Conservation (phyloP, 345 rosid genomes). For the Gossypium longicalyx region DNA sequence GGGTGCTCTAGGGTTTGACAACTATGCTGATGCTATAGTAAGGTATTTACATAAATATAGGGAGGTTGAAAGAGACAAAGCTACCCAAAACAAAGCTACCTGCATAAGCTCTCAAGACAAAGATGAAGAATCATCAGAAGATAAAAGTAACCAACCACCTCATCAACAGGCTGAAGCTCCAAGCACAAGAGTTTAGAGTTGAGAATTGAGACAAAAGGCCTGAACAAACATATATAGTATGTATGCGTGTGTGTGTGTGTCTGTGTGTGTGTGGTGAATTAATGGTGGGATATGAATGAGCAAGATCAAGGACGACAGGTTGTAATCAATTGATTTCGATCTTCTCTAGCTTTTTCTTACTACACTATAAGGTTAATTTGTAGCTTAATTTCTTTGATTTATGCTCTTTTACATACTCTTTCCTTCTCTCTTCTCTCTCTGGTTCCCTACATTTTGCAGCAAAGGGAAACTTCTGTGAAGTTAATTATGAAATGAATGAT, state of each 20-base stretch:
- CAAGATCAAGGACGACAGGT: background rate
- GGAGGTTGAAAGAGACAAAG: slow-evolving; percentile 54
- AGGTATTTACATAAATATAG: slow-evolving; percentile 61
- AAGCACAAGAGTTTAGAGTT: background rate
- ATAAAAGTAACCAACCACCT: slow-evolving; percentile 3
- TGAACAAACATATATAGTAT: background rate
- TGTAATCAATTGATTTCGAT: slow-evolving; percentile 14
- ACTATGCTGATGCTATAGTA: slow-evolving; percentile 58
- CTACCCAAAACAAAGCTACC: slow-evolving; percentile 30
- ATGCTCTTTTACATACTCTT: background rate
- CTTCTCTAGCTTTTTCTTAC: slow-evolving; percentile 6
- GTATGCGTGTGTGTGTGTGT: background rate
- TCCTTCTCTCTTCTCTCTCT: background rate
- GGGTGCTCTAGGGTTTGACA: slow-evolving; percentile 67
- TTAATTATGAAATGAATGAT: background rate
- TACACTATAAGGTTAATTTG: slow-evolving; percentile 11
- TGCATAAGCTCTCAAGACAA: slow-evolving; percentile 14
- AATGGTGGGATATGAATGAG: background rate
- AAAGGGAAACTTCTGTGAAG: slow-evolving; percentile 7
- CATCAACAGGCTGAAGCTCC: slow-evolving; percentile 19
- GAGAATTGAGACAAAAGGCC: background rate
- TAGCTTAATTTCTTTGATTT: background rate
- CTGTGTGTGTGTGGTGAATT: background rate
- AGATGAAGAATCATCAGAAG: slow-evolving; percentile 25
- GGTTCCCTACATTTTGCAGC: background rate